A percentile compares a stretch with the other conserved stretches of the same genome.
Evolutionary conservation across 2,329 filamentous ascomycete genomes (phyloP).

Genomic region (Sporothrix brunneoviolacea): DNA sequence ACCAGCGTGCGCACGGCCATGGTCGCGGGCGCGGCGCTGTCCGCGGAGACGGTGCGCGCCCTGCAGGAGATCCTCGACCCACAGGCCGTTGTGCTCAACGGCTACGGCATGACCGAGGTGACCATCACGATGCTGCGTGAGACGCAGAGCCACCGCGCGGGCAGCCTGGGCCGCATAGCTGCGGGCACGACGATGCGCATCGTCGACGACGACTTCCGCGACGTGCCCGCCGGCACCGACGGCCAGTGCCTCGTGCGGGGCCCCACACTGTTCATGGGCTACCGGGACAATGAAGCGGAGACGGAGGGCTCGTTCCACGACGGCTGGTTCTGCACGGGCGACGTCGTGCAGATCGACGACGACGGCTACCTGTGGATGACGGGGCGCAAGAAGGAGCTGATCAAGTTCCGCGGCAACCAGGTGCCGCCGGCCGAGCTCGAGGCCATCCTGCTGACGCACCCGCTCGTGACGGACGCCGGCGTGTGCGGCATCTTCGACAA

Average conservation of each 20-base stretch:
- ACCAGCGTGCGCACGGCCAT: conserved; percentile 53
- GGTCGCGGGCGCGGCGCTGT: conserved; percentile 63
- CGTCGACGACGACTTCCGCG: conserved; percentile 47
- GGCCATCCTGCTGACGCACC: conserved; percentile 36
- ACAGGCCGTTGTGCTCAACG: conserved; percentile 47
- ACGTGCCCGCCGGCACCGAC: conserved; percentile 38
- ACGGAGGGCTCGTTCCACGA: conserved; percentile 51
- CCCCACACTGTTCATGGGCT: conserved; percentile 68
- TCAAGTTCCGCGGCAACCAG: conserved; percentile 54
- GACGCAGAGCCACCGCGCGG: conserved; percentile 35
- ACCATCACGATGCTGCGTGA: conserved; percentile 56
- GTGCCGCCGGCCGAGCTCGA: conserved; percentile 51
- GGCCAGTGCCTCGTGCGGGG: conserved; percentile 59
- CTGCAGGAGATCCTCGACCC: conserved; percentile 47
- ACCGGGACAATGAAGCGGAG: conserved; percentile 64
- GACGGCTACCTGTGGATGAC: conserved; percentile 55
- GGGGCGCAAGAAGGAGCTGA: conserved; percentile 65
- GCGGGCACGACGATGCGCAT: conserved; percentile 45
- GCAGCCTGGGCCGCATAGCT: conserved; percentile 38
- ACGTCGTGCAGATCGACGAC: conserved; percentile 60
- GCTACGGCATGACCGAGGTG: conserved; percentile 80
- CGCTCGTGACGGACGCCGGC: conserved; percentile 39
- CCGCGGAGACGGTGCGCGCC: conserved; percentile 47
- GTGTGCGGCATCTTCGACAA: conserved; percentile 8
- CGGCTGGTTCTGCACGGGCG: conserved; percentile 65